A percentile compares a stretch with the other conserved stretches of the same genome.
Evolutionary conservation across 2,329 filamentous ascomycete species (phyloP).

Genomic region (Arthrobotrys musiformis): DNA sequence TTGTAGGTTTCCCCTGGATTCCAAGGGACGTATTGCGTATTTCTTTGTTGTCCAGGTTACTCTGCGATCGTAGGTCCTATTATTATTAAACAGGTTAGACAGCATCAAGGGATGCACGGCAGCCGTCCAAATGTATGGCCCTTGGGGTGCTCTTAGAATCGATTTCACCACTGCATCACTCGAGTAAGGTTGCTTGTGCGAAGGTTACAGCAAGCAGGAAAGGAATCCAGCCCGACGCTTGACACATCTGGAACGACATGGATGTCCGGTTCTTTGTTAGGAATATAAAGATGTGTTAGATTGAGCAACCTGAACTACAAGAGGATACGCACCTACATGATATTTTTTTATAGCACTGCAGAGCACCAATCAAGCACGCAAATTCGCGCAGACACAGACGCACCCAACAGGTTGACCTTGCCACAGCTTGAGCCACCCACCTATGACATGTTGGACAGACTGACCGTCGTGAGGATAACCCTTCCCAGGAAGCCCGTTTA

Average conservation of each 20-base stretch:
- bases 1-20: not conserved
- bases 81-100: not conserved
- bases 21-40: not conserved
- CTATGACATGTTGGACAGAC: conserved; percentile 39
- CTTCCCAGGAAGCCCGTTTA: conserved; percentile 1
- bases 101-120: not conserved
- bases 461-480: conserved; percentile 16
- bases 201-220: not conserved
- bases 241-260: not conserved
- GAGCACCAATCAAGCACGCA: conserved; percentile 56
- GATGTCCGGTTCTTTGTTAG: conserved; percentile 29
- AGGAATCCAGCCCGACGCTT: not conserved
- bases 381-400: conserved; percentile 55
- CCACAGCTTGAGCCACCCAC: conserved; percentile 36
- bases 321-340: conserved; percentile 57
- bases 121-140: not conserved
- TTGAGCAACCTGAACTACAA: conserved; percentile 56
- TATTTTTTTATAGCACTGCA: conserved; percentile 54
- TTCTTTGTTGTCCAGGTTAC: not conserved
- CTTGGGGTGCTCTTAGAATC: not conserved
- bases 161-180: conserved; percentile 2
- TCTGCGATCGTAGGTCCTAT: not conserved
- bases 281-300: conserved; percentile 42
- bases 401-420: conserved; percentile 54
- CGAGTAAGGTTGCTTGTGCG: not conserved